These are phyloP conservation scores for Tetrahymena thermophila DNA, from an alignment of 73 alveolate genomes.

Conservation along the genomic window DNA sequence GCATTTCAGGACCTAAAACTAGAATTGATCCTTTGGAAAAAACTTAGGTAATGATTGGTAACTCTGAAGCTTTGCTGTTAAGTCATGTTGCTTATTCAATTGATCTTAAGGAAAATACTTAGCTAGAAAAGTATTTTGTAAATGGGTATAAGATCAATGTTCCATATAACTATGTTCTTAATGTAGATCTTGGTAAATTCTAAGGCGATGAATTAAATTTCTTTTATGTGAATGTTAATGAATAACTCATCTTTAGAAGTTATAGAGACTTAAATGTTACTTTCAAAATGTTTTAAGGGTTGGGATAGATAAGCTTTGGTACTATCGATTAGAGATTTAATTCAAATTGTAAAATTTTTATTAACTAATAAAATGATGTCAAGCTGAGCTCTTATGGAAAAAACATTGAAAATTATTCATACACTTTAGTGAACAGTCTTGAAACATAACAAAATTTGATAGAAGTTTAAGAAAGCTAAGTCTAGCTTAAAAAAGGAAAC, in stretches of 20 bases:
- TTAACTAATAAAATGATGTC: background rate
- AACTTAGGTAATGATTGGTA: background rate
- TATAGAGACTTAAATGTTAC: background rate
- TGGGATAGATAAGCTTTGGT: background rate
- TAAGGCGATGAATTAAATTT: background rate
- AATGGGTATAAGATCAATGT: no score
- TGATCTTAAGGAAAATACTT: background rate
- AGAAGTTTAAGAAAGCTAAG: background rate
- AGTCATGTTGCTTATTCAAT: background rate
- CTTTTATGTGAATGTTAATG: background rate
- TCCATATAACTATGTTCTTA: background rate
- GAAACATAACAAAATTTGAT: no score
- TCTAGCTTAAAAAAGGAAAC: background rate
- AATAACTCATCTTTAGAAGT: background rate
- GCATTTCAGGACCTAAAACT: background rate
- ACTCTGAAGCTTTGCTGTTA: background rate
- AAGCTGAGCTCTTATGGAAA: background rate
- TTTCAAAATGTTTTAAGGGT: no score
- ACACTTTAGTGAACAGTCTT: background rate
- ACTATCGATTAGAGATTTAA: background rate
- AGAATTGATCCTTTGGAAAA: background rate
- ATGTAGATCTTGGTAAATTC: background rate
- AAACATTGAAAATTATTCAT: background rate
- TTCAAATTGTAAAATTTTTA: background rate
- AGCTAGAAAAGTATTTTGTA: no score